These are phyloP conservation scores for Hordeum vulgare DNA, from an alignment of 176 grass and related monocot genomes.

Conservation along the genomic window MorexV3_pseudomolecules_assembly NC_058523.1:534393671-534394170, in stretches of 20 bases:
- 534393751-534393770: no score
- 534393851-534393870: neutral
- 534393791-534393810: neutral
- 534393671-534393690: no score
- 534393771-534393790: neutral
- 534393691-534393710: no score
- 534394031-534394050: neutral
- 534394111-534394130: constrained; percentile 36
- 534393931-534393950: neutral
- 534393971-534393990: neutral
- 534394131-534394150: constrained; percentile 32
- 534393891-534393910: neutral
- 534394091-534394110: constrained; percentile 47
- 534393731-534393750: no score
- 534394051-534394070: neutral
- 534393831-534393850: neutral
- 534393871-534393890: neutral
- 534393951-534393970: constrained; percentile 10
- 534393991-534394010: neutral
- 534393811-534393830: neutral
- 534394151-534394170: constrained; percentile 26
- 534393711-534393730: neutral
- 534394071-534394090: constrained; percentile 37
- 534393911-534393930: neutral
- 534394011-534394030: constrained; percentile 23